These are phyloP conservation scores for Nothophaeocryptopus gaeumannii DNA, from an alignment of 2,329 filamentous ascomycete genomes.

Conservation along the genomic window DNA sequence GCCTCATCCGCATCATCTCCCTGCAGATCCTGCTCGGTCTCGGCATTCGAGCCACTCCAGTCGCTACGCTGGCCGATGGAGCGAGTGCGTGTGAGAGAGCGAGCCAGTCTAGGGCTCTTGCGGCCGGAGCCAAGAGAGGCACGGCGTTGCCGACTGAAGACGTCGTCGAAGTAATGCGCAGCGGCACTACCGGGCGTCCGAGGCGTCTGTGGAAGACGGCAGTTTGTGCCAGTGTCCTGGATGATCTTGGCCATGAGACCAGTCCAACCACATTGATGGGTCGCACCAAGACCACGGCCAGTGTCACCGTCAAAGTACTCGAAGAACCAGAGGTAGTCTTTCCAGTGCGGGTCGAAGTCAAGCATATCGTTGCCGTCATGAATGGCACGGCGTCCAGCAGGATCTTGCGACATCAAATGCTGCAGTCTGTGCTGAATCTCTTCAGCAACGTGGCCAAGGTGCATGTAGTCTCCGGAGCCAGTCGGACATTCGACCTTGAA, in stretches of 20 bases:
- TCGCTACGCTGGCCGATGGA: constrained; percentile 84
- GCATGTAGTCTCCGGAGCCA: constrained; percentile 91
- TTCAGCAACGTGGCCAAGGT: constrained; percentile 89
- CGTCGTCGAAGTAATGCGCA: constrained; percentile 92
- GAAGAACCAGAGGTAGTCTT: constrained; percentile 90
- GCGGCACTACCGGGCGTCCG: constrained; percentile 80
- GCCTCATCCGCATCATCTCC: constrained; percentile 37
- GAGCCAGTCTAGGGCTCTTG: constrained; percentile 58
- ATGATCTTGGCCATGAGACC: constrained; percentile 95
- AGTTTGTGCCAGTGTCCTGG: constrained; percentile 89
- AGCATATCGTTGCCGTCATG: constrained; percentile 81
- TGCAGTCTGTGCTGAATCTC: constrained; percentile 93
- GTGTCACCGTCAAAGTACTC: constrained; percentile 96
- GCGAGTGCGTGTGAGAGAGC: constrained; percentile 45
- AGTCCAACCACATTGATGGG: constrained; percentile 95
- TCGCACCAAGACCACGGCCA: constrained; percentile 84
- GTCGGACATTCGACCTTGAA: constrained; percentile 92
- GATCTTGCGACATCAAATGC: constrained; percentile 80
- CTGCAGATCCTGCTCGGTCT: constrained; percentile 37
- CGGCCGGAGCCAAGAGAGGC: constrained; percentile 56
- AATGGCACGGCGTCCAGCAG: constrained; percentile 83
- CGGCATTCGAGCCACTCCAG: constrained; percentile 48
- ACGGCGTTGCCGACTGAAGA: constrained; percentile 61
- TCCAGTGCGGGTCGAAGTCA: constrained; percentile 91
- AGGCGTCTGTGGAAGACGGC: constrained; percentile 88